Percentiles rank a stretch among this genome's conserved stretches.
phyloP scores from a whole-genome alignment of 2,329 filamentous ascomycete species.

The Eurotiales sp. region DNA sequence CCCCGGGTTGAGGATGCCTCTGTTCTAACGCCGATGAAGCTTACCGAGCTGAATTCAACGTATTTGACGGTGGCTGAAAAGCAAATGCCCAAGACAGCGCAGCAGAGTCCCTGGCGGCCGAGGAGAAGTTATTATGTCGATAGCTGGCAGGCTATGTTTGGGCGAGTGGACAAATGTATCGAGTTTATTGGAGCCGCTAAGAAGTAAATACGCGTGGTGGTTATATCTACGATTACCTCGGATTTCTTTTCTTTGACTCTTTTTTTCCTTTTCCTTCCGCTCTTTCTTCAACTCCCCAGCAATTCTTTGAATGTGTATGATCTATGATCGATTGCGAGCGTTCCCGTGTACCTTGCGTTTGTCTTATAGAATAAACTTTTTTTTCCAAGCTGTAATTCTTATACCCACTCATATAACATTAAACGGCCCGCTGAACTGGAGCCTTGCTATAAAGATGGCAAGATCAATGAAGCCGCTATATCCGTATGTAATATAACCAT shows the following conservation, averaged over 20 bases:
- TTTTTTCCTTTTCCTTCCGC: background rate
- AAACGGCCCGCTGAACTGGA: too few species aligned
- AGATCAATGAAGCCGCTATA: background rate
- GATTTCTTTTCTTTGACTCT: background rate
- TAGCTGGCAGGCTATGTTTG: slow-evolving; percentile 36
- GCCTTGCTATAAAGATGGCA: too few species aligned
- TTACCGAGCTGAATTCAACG: slow-evolving; percentile 39
- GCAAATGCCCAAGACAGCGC: slow-evolving; percentile 34
- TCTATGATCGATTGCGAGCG: too few species aligned
- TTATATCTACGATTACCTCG: too few species aligned
- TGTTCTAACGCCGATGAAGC: slow-evolving; percentile 4
- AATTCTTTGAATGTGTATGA: too few species aligned
- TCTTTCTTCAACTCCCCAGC: too few species aligned
- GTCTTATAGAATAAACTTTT: too few species aligned
- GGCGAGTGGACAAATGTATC: slow-evolving; percentile 31
- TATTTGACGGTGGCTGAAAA: slow-evolving; percentile 35
- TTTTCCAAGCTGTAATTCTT: too few species aligned
- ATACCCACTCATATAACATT: too few species aligned
- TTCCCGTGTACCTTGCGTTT: too few species aligned
- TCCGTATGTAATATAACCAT: background rate
- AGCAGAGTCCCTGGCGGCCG: slow-evolving; percentile 39
- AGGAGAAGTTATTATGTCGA: slow-evolving; percentile 38
- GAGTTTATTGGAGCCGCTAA: slow-evolving; percentile 20
- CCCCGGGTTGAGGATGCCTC: slow-evolving; percentile 29
- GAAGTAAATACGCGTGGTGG: background rate